These are phyloP conservation scores for Fomitopsis palustris DNA, from an alignment of 1,284 basidiomycete genomes.

Conservation along the genomic window DNA sequence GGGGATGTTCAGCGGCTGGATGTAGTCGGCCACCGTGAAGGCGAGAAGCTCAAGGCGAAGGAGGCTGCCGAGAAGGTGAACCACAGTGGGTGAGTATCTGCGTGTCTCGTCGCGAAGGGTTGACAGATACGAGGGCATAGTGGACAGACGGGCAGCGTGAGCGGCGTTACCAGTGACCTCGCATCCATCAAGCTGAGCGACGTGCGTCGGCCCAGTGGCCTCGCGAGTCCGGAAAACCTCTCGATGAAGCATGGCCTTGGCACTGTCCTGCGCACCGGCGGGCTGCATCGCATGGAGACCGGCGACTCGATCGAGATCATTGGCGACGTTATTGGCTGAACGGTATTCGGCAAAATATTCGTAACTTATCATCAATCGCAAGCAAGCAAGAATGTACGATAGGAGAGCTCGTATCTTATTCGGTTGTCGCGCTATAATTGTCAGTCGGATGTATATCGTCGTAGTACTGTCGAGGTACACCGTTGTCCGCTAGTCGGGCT, in stretches of 20 bases:
- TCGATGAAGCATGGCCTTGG: constrained; percentile 6
- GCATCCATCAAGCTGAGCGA: not conserved
- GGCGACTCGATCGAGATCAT: constrained; percentile 19
- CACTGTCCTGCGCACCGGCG: constrained; percentile 7
- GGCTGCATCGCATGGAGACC: constrained; percentile 14
- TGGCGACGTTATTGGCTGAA: constrained; percentile 12
- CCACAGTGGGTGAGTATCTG: constrained; percentile 6
- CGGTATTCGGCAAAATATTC: not conserved
- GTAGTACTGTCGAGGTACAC: not conserved
- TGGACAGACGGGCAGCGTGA: constrained; percentile 6
- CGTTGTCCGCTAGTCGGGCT: not conserved
- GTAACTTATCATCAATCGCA: not conserved
- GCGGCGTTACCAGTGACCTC: not conserved
- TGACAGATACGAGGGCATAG: not conserved
- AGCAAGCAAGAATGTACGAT: not conserved
- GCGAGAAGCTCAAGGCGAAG: constrained; percentile 12
- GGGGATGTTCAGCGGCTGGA: constrained; percentile 12
- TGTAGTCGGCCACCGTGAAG: constrained; percentile 13
- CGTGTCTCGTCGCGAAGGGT: not conserved
- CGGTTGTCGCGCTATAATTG: not conserved
- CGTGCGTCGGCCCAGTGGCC: not conserved
- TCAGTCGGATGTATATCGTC: not conserved
- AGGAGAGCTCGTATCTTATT: not conserved
- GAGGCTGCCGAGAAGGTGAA: constrained; percentile 6
- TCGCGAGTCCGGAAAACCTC: not conserved